Conservation (phyloP, 2,329 filamentous ascomycete genomes). For the Claviceps arundinis region DNA sequence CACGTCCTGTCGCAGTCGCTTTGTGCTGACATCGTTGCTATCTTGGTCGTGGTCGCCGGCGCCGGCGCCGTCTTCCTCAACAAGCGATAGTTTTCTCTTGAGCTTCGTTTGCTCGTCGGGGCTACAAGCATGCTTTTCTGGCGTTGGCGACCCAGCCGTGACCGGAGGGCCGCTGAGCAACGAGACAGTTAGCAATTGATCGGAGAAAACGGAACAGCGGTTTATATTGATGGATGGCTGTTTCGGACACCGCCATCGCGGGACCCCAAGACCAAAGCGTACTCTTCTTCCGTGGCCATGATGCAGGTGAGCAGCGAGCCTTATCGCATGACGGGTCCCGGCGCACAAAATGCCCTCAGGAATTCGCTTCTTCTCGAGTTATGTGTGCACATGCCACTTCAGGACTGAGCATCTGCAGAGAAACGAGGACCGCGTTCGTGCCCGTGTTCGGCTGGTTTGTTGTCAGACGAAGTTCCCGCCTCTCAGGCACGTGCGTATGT, state of each 20-base stretch:
- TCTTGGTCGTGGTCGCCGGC: constrained; percentile 9
- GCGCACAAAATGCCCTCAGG: background rate
- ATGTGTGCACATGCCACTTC: background rate
- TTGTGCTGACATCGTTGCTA: constrained; percentile 9
- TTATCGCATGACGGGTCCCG: constrained; percentile 1
- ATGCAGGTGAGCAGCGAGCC: background rate
- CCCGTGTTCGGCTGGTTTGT: background rate
- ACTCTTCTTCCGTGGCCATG: constrained; percentile 7
- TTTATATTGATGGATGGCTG: background rate
- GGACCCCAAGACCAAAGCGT: background rate
- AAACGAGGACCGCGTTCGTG: background rate
- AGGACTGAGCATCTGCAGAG: background rate
- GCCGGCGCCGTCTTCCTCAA: constrained; percentile 5
- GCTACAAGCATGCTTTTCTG: background rate
- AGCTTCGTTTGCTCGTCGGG: constrained; percentile 5
- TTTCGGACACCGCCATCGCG: background rate
- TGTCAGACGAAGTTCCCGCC: background rate
- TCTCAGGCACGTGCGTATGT: too few relatives aligned
- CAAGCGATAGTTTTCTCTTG: constrained; percentile 18
- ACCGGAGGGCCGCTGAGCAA: background rate
- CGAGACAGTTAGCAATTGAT: background rate
- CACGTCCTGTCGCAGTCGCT: constrained; percentile 11
- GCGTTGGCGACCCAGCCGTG: background rate
- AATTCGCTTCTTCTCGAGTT: background rate
- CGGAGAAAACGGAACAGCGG: too few relatives aligned